Conservation (phyloP, 2,329 filamentous ascomycete species). For the Nectriaceae sp. region DNA sequence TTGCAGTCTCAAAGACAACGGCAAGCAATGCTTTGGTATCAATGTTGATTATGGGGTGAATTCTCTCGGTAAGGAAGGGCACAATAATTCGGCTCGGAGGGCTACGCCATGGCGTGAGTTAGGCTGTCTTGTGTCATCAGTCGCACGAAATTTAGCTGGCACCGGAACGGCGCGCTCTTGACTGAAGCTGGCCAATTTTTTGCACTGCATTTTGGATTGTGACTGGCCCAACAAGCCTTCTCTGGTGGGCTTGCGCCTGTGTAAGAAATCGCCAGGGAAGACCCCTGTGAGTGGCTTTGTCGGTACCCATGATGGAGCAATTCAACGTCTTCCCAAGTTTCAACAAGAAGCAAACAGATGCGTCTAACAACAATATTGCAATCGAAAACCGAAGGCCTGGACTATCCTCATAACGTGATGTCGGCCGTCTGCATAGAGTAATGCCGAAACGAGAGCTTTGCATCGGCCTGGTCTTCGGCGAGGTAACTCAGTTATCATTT, state of each 20-base stretch:
- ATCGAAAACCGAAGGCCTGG: not conserved
- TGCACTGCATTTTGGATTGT: no score
- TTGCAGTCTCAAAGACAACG: no score
- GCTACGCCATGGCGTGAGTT: no score
- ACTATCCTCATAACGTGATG: conserved; percentile 23
- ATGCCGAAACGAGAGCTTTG: conserved; percentile 7
- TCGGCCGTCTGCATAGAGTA: conserved; percentile 21
- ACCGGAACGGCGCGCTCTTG: no score
- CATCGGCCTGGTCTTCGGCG: conserved; percentile 1
- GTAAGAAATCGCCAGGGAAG: conserved; percentile 7
- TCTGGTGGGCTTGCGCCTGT: conserved; percentile 3
- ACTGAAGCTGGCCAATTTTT: no score
- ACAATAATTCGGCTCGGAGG: no score
- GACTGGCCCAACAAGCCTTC: no score
- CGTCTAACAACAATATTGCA: not conserved
- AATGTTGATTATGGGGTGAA: no score
- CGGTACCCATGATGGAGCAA: conserved; percentile 3
- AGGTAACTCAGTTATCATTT: not conserved
- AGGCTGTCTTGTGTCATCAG: no score
- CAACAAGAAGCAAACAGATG: conserved; percentile 12
- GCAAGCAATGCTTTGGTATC: no score
- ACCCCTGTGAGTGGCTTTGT: conserved; percentile 19
- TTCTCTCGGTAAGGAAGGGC: no score
- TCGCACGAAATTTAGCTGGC: no score
- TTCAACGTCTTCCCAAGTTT: conserved; percentile 3